Base-by-base conservation (phyloP, 2,329 filamentous ascomycete species). In the Phialocephala subalpina region DNA sequence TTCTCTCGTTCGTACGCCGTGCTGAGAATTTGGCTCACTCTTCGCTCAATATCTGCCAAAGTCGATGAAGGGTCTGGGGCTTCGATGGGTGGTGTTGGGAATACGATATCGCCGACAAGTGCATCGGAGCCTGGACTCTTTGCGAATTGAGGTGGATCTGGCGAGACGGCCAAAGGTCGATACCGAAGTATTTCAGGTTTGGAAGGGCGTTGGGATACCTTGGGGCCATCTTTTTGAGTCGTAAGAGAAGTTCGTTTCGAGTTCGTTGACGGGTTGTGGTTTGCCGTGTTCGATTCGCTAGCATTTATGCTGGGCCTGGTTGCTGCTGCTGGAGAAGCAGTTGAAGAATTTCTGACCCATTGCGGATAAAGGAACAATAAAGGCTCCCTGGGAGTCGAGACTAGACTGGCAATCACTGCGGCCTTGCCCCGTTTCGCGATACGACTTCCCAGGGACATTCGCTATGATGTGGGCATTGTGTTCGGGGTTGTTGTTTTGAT, bases 301-400 rank as follows among this genome's bases (percentile, higher is more conserved):
- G 18, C 3, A 33, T 14, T 27, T 35, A 25, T 56, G 52, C 18
- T 56, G 27, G 27, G 9, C 18, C 16, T 20, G 20, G 47, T 22
- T 25, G 55, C 55, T 45, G 55, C 25, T 20, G 25, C n/a, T 49
- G 62, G 14, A 29, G 40, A 66, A 42, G 58, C 33, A 12, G 63
- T 63, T 27, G 76, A 66, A 38, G 68, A 69, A 56, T 76, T 76
- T 16, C 76, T 71, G 64, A 76, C 73, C 77, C 78, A 81, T 68
- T 74, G 77, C 60, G 81, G 81, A 69, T 82, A 82, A 40, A 82
- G 79, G 65, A 82, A 82, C 18, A 80, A 75, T 55, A 82, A 73
- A 67, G 80, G 80, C 70, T 82, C 80, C 71, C 79, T 77, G 67
- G 78, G 69, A 72, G 76, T 73, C 71, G 75, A 73, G 70, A 76